Conservation (phyloP, 1,284 basidiomycete genomes). For the Moesziomyces antarcticus region DNA sequence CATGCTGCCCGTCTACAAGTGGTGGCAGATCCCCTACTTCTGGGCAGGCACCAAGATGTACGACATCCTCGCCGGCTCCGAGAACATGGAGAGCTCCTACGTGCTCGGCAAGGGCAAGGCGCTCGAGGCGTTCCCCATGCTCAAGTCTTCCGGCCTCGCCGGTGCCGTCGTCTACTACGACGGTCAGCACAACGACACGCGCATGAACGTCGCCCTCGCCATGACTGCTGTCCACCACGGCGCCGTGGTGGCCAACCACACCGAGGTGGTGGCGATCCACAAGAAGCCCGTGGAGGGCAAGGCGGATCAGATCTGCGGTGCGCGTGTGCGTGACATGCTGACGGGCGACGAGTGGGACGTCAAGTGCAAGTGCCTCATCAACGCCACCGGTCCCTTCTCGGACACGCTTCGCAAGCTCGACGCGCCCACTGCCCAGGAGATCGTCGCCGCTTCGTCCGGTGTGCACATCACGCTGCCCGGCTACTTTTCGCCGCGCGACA, state of each 20-base stretch:
- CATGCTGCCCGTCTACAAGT: constrained; percentile 87
- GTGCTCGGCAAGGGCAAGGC: constrained; percentile 89
- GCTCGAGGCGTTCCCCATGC: constrained; percentile 93
- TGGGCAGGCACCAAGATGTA: constrained; percentile 96
- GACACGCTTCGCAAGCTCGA: constrained; percentile 89
- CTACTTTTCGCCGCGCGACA: constrained; percentile 93
- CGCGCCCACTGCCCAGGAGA: constrained; percentile 82
- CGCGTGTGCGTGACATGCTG: constrained; percentile 81
- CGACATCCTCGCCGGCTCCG: constrained; percentile 91
- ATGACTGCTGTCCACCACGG: constrained; percentile 94
- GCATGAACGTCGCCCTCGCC: constrained; percentile 91
- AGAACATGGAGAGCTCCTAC: constrained; percentile 97
- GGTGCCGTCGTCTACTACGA: constrained; percentile 98
- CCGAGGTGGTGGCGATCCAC: constrained; percentile 82
- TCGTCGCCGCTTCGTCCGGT: constrained; percentile 91
- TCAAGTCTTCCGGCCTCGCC: constrained; percentile 90
- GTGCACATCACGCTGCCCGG: constrained; percentile 96
- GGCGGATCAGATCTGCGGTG: constrained; percentile 77
- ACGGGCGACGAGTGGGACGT: constrained; percentile 86
- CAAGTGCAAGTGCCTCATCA: constrained; percentile 89
- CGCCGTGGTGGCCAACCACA: constrained; percentile 88
- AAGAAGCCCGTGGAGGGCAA: constrained; percentile 73
- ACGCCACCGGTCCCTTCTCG: constrained; percentile 94
- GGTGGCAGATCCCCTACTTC: constrained; percentile 98
- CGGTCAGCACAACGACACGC: constrained; percentile 96